Conservation (phyloP, 2,329 filamentous ascomycete genomes). For the Phoma sp. region DNA sequence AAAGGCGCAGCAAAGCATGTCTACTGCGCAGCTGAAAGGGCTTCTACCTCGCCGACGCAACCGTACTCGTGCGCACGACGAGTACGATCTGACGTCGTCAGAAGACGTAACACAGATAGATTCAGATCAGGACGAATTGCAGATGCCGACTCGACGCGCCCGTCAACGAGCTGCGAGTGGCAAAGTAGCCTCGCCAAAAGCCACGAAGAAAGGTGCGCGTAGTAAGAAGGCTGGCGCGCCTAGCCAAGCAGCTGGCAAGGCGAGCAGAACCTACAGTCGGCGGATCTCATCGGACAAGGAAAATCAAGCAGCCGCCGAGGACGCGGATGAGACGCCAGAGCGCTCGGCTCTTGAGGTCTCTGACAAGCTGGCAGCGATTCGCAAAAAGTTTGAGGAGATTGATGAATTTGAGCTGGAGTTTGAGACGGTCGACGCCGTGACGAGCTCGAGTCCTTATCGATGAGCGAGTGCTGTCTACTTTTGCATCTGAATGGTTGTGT, state of each 20-base stretch:
- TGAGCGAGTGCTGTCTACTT: slow-evolving; percentile 7
- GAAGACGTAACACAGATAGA: slow-evolving; percentile 41
- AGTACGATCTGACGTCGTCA: slow-evolving; percentile 52
- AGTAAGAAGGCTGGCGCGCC: slow-evolving; percentile 30
- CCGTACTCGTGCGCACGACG: slow-evolving; percentile 38
- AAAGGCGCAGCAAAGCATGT: slow-evolving; percentile 43
- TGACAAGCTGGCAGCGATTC: slow-evolving; percentile 51
- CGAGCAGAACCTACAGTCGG: slow-evolving; percentile 42
- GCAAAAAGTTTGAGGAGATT: slow-evolving; percentile 57
- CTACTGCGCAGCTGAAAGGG: slow-evolving; percentile 54
- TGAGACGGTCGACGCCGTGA: slow-evolving; percentile 53
- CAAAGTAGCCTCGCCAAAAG: slow-evolving; percentile 31
- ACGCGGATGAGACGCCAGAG: slow-evolving; percentile 35
- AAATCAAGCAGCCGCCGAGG: slow-evolving; percentile 41
- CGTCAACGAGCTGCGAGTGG: slow-evolving; percentile 21
- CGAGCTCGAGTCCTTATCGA: slow-evolving; percentile 52
- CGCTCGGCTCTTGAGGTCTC: slow-evolving; percentile 34
- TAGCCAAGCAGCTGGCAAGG: slow-evolving; percentile 28
- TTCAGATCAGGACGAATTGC: slow-evolving; percentile 53
- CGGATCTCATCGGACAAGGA: slow-evolving; percentile 53
- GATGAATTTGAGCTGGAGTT: slow-evolving; percentile 60
- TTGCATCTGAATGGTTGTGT: background rate
- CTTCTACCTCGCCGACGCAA: slow-evolving; percentile 53
- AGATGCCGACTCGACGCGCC: slow-evolving; percentile 34
- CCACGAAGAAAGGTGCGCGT: slow-evolving; percentile 32